Evolutionary conservation across 805 yeast genomes (phyloP).

Genomic region (Candida manassasensis): DNA sequence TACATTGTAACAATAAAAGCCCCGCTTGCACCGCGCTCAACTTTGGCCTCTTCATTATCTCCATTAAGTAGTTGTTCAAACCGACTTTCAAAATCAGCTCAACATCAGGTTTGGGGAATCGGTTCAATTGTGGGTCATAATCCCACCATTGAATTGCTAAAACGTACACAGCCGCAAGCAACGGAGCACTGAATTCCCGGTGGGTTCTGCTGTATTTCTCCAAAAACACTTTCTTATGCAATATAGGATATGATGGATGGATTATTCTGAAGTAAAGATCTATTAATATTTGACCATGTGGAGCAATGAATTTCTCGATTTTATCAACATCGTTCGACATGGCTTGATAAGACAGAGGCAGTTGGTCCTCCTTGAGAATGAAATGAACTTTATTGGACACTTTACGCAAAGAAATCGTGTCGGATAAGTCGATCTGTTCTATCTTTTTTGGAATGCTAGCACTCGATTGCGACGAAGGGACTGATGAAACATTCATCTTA

Average conservation of each 20-base stretch:
- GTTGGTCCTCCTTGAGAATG: slow-evolving; percentile 73
- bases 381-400: slow-evolving; percentile 77
- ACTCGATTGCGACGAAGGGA: slow-evolving; percentile 3
- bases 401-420: slow-evolving; percentile 64
- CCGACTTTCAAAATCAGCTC: slow-evolving; percentile 43
- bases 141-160: slow-evolving; percentile 95
- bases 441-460: slow-evolving; percentile 37
- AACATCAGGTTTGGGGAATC: slow-evolving; percentile 75
- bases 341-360: slow-evolving; percentile 59
- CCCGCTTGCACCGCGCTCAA: slow-evolving; percentile 92
- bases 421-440: slow-evolving; percentile 74
- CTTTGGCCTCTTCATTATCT: slow-evolving; percentile 81
- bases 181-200: slow-evolving; percentile 86
- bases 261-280: slow-evolving; percentile 79
- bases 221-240: slow-evolving; percentile 85
- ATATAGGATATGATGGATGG: slow-evolving; percentile 87
- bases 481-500: slow-evolving; percentile 35
- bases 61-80: slow-evolving; percentile 66
- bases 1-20: slow-evolving; percentile 65
- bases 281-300: slow-evolving; percentile 79
- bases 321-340: slow-evolving; percentile 78
- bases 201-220: slow-evolving; percentile 90
- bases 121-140: slow-evolving; percentile 69
- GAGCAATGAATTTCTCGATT: slow-evolving; percentile 83
- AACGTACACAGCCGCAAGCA: slow-evolving; percentile 85